phyloP scores from a whole-genome alignment of 1,284 basidiomycete genomes.

The Cutaneotrichosporon mucoides region DNA sequence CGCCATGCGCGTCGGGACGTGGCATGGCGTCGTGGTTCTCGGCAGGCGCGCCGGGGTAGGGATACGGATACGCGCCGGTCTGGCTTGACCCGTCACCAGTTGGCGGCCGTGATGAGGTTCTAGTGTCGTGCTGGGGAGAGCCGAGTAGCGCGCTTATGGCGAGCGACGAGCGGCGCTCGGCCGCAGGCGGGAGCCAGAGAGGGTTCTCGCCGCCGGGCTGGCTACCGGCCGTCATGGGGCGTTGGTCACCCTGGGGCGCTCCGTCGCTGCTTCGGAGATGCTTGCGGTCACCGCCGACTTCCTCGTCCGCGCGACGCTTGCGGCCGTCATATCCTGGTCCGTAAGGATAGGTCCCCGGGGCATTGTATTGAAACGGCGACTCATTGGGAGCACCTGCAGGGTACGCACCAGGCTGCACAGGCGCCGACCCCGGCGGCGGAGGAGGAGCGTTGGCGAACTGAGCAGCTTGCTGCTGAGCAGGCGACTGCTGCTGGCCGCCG shows the following conservation, averaged over 20 bases:
- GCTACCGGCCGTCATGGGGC: background rate
- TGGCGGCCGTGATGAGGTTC: slow-evolving; percentile 22
- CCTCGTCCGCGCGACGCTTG: slow-evolving; percentile 37
- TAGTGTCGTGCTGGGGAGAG: slow-evolving; percentile 34
- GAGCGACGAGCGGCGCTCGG: slow-evolving; percentile 39
- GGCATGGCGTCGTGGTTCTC: background rate
- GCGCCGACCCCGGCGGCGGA: slow-evolving; percentile 7
- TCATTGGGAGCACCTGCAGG: slow-evolving; percentile 23
- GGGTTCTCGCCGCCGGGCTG: slow-evolving; percentile 24
- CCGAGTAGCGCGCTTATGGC: slow-evolving; percentile 44
- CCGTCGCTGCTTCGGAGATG: slow-evolving; percentile 13
- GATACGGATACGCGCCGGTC: slow-evolving; percentile 2
- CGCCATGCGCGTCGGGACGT: background rate
- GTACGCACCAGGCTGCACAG: slow-evolving; percentile 7
- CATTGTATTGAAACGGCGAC: slow-evolving; percentile 47
- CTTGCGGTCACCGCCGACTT: slow-evolving; percentile 23
- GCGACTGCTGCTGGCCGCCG: slow-evolving; percentile 22
- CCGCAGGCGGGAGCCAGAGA: slow-evolving; percentile 40
- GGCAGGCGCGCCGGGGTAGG: background rate
- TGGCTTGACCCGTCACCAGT: slow-evolving; percentile 9
- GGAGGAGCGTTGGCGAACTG: slow-evolving; percentile 10
- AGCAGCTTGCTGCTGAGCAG: slow-evolving; percentile 12
- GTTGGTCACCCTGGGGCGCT: slow-evolving; percentile 6
- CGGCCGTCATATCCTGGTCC: slow-evolving; percentile 26
- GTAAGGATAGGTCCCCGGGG: slow-evolving; percentile 25